A percentile compares a stretch with the other conserved stretches of the same genome.
phyloP scores from a whole-genome alignment of 2,329 filamentous ascomycete genomes.

The Diplodia scrobiculata region DNA sequence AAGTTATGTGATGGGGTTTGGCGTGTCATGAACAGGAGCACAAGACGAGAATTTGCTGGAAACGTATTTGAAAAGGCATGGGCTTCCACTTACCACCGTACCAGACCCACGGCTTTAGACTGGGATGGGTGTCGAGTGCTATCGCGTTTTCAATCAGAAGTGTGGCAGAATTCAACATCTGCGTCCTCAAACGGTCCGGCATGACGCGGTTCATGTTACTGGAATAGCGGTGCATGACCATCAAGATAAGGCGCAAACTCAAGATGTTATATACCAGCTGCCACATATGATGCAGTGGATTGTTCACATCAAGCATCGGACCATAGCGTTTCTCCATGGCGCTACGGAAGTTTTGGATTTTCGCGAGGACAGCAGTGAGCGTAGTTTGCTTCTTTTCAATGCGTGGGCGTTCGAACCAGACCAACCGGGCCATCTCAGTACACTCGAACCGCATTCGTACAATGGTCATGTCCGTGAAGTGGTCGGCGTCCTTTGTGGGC shows the following conservation, averaged over 20 bases:
- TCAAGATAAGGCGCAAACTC: slow-evolving; percentile 64
- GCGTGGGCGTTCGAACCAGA: slow-evolving; percentile 69
- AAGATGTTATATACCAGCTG: slow-evolving; percentile 67
- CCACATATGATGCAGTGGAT: slow-evolving; percentile 65
- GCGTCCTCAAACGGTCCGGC: slow-evolving; percentile 64
- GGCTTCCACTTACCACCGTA: slow-evolving; percentile 49
- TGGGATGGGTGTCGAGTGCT: slow-evolving; percentile 56
- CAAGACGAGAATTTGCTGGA: not conserved
- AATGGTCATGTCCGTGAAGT: slow-evolving; percentile 70
- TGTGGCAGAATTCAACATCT: slow-evolving; percentile 65
- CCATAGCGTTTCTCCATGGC: slow-evolving; percentile 68
- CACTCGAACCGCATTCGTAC: slow-evolving; percentile 70
- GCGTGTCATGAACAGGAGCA: too few relatives aligned
- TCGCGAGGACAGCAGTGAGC: slow-evolving; percentile 65
- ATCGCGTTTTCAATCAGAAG: slow-evolving; percentile 59
- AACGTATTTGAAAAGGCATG: slow-evolving; percentile 14
- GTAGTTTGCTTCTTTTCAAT: slow-evolving; percentile 64
- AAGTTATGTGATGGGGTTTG: not conserved
- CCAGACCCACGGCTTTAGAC: slow-evolving; percentile 66
- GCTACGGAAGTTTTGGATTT: slow-evolving; percentile 68
- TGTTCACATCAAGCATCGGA: slow-evolving; percentile 60
- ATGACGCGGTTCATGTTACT: slow-evolving; percentile 52
- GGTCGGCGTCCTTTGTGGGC: slow-evolving; percentile 51
- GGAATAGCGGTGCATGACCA: slow-evolving; percentile 70
- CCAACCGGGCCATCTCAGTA: slow-evolving; percentile 69